Percentiles rank a stretch among this genome's conserved stretches.
These are phyloP conservation scores for Scleroderma bovista DNA, from an alignment of 768 basidiomycete species.

Conservation along the genomic window DNA sequence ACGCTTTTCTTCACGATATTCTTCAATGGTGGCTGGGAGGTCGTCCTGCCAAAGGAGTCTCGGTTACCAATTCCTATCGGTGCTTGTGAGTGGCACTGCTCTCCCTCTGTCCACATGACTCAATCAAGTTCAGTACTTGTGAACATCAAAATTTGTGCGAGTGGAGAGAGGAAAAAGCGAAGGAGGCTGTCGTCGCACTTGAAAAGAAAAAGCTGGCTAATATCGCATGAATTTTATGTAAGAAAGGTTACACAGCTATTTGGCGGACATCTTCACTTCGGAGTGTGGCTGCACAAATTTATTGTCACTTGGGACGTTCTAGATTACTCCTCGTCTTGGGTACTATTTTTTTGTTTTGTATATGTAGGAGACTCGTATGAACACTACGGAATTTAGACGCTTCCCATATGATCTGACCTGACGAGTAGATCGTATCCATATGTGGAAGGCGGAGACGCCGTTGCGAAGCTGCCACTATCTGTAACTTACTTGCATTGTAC, in stretches of 20 bases:
- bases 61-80: conserved; percentile 48
- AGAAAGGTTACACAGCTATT: not conserved
- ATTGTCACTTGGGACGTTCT: too few species aligned
- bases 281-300: too few species aligned
- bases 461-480: too few species aligned
- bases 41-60: conserved; percentile 67
- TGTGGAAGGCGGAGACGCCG: too few species aligned
- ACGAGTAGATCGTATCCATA: too few species aligned
- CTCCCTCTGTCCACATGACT: not conserved
- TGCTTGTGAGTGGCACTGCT: conserved; percentile 51
- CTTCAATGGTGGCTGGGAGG: conserved; percentile 74
- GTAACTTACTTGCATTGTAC: too few species aligned
- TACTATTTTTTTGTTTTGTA: too few species aligned
- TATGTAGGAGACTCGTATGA: too few species aligned
- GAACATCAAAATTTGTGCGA: conserved; percentile 76
- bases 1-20: conserved; percentile 46
- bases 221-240: not conserved
- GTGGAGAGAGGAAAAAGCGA: conserved; percentile 57
- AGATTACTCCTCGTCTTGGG: too few species aligned
- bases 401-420: too few species aligned
- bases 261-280: too few species aligned
- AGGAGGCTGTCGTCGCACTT: conserved; percentile 22
- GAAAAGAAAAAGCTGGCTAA: not conserved
- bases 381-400: too few species aligned
- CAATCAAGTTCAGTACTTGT: conserved; percentile 44